phyloP scores from a whole-genome alignment of 2,329 filamentous ascomycete genomes.

The Cladophialophora bantiana region DNA sequence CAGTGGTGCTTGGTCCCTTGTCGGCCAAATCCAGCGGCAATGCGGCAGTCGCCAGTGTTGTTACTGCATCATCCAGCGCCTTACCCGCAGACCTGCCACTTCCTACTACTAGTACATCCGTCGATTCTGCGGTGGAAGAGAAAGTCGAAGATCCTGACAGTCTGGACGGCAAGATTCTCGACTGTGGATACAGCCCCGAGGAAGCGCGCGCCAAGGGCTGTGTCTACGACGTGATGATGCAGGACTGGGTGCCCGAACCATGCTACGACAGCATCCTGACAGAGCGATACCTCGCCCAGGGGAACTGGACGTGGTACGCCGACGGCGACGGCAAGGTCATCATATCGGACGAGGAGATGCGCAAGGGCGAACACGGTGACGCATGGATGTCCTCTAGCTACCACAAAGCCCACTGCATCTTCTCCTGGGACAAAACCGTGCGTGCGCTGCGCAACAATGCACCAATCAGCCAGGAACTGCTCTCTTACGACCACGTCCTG shows the following conservation, averaged over 20 bases:
- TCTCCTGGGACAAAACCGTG: slow-evolving; percentile 36
- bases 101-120: slow-evolving; percentile 18
- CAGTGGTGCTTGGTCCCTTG: slow-evolving; percentile 5
- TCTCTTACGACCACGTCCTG: slow-evolving; percentile 38
- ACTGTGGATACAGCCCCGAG: slow-evolving; percentile 29
- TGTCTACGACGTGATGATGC: slow-evolving; percentile 40
- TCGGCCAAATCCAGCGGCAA: slow-evolving; percentile 12
- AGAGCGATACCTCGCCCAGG: slow-evolving; percentile 33
- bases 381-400: slow-evolving; percentile 33
- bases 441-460: slow-evolving; percentile 35
- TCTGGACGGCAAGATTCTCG: slow-evolving; percentile 22
- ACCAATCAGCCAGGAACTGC: slow-evolving; percentile 34
- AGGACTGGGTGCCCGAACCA: slow-evolving; percentile 37
- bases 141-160: background rate
- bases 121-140: slow-evolving; percentile 10
- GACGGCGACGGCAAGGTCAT: slow-evolving; percentile 29
- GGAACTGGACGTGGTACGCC: slow-evolving; percentile 37
- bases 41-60: background rate
- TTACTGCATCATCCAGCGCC: slow-evolving; percentile 2
- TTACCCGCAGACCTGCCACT: slow-evolving; percentile 14
- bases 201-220: slow-evolving; percentile 35
- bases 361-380: slow-evolving; percentile 33
- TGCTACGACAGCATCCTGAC: slow-evolving; percentile 36
- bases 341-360: slow-evolving; percentile 33
- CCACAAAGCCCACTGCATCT: slow-evolving; percentile 37